A percentile compares a stretch with the other conserved stretches of the same genome.
Evolutionary conservation across 2,329 filamentous ascomycete genomes (phyloP).

Genomic region (Aspergillus tamarii): DNA sequence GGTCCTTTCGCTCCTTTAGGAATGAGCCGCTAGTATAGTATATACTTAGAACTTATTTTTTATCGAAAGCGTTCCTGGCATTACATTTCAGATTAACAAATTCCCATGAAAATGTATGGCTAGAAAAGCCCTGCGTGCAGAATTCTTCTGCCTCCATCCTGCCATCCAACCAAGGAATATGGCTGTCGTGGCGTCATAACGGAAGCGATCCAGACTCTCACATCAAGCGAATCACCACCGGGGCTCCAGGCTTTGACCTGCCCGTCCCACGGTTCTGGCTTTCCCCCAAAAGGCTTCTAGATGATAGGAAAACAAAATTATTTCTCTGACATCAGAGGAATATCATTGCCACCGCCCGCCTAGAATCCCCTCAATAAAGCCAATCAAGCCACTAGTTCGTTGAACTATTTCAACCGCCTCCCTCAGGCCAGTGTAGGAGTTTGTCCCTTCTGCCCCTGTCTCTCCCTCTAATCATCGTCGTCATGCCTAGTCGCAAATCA

Average conservation of each 20-base stretch:
- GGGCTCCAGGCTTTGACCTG: not conserved
- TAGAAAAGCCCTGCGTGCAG: not conserved
- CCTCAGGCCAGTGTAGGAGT: not conserved
- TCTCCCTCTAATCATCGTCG: not conserved
- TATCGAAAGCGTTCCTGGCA: not conserved
- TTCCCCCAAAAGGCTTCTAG: too few relatives aligned
- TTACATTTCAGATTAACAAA: not conserved
- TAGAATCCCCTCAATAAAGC: not conserved
- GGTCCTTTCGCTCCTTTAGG: not conserved
- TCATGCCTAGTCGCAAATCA: conserved; percentile 3
- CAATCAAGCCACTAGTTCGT: not conserved
- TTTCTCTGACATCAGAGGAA: not conserved
- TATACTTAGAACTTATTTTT: too few relatives aligned
- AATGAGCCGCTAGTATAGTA: not conserved
- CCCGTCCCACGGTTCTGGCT: not conserved
- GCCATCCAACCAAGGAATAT: not conserved
- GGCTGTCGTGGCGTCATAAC: not conserved
- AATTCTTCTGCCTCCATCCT: not conserved
- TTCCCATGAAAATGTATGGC: not conserved
- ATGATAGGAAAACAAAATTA: not conserved
- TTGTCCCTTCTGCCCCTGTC: not conserved
- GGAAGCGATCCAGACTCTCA: conserved; percentile 8
- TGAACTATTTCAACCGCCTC: not conserved
- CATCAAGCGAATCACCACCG: not conserved
- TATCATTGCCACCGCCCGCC: not conserved